Evolutionary conservation across 2,329 filamentous ascomycete species (phyloP).

Genomic region (Geosmithia flava): DNA sequence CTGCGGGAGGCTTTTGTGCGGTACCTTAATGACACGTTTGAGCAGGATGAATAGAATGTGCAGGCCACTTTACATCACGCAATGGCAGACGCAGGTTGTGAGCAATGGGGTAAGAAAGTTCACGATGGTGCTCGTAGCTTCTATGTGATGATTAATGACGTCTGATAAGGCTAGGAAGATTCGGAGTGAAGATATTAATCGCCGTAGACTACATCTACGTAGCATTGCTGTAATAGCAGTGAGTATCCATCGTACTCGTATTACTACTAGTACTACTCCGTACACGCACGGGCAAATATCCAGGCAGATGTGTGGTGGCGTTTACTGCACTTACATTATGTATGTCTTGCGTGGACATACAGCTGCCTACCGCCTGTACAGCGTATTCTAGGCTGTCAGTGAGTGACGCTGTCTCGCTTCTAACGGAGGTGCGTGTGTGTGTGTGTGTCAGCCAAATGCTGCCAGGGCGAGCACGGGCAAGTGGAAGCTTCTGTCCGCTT

Average conservation of each 20-base stretch:
- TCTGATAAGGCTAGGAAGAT: no score
- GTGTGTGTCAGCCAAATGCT: neutral
- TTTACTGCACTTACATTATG: neutral
- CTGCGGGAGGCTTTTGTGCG: constrained; percentile 52
- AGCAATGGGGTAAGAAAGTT: neutral
- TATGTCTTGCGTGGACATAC: constrained; percentile 4
- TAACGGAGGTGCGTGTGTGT: no score
- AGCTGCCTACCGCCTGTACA: neutral
- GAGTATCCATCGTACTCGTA: neutral
- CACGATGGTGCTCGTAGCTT: neutral
- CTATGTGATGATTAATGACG: neutral
- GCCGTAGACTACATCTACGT: no score
- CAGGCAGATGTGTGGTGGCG: neutral
- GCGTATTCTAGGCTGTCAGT: neutral
- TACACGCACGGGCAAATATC: no score
- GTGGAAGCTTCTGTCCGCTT: constrained; percentile 4
- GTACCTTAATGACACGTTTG: constrained; percentile 55
- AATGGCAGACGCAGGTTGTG: neutral
- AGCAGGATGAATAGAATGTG: constrained; percentile 33
- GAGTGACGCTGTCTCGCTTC: neutral
- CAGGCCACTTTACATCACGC: neutral
- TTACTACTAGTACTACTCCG: no score
- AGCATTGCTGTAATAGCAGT: no score
- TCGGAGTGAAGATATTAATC: no score
- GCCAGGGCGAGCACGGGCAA: neutral